Base-by-base conservation (phyloP, 306 rosid genomes). In the Pterocarpus macrocarpus region DNA sequence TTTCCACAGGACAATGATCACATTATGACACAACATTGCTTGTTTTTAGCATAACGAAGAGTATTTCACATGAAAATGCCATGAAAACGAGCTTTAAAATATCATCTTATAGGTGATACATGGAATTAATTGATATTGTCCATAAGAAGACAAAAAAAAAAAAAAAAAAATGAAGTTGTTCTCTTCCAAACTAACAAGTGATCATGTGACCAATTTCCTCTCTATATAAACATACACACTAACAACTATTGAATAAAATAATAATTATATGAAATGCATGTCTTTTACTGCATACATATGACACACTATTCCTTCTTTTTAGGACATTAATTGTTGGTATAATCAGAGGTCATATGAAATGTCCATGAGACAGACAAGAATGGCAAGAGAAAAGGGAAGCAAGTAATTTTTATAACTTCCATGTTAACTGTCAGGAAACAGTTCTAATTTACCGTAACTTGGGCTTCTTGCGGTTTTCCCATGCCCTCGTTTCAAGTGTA, bases 351-450 rank as follows among this genome's bases (percentile, higher is more conserved):
- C 81, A 69, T 75, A 84, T 84, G 87, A 80, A 75, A 75, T 80
- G 85, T 83, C 76, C 67, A 71, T 58, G 71, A 83, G 89, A 86
- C 72, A 79, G 84, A 75, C 53, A 66, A 71, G 82, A 59, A 81
- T 56, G 80, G 85, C 36, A 38, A 62, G 33, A 44, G 16, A 64
- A 80, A 52, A 39, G 22, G 44, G 55, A 9, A 69, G 13, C 10
- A 8, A 79, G 55, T 67, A 67, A 71, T 34, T 66, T 85, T 71
- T 11, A 11, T 80, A 80, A 82, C 85, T 86, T 72, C 75, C 83
- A 86, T 76, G 87, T 65, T 50, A 71, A 34, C 71, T 86, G 87
- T 86, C 87, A 64, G 85, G 43, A 69, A 69, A 75, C 52, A 44
- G 41, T 81, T 64, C 38, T 41, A 59, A 78, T 82, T 84, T 63